These are phyloP conservation scores for Dipodascus albidus DNA, from an alignment of 805 yeast genomes.

Conservation along the genomic window DNA sequence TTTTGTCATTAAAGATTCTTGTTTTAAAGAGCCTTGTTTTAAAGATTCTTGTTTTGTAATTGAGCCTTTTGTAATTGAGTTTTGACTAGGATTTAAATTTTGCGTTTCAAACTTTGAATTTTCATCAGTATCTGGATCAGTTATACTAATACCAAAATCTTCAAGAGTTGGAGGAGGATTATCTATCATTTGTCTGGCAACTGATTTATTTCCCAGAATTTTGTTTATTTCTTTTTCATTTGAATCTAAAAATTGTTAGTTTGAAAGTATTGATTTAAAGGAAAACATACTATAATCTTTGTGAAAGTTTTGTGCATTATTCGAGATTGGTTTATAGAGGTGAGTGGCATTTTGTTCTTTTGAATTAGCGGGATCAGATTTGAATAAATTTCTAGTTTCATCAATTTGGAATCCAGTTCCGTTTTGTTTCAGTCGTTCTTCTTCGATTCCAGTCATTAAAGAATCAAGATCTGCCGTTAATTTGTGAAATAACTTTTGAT, in stretches of 20 bases:
- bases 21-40: no score
- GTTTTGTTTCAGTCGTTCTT: background rate
- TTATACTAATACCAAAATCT: constrained; percentile 4
- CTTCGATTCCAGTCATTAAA: background rate
- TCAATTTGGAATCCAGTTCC: no score
- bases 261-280: no score
- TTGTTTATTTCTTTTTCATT: no score
- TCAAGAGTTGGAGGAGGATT: constrained; percentile 2
- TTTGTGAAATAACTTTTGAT: background rate
- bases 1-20: no score
- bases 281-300: no score
- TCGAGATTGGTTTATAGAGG: background rate
- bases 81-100: background rate
- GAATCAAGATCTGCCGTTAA: background rate
- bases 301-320: no score
- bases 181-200: background rate
- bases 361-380: background rate
- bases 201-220: no score
- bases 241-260: no score
- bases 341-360: background rate
- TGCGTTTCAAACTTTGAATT: background rate
- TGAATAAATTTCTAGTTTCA: no score
- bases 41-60: no score
- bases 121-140: background rate
- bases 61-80: no score